Conservation (phyloP, 2,329 filamentous ascomycete species). For the Claviceps cyperi region DNA sequence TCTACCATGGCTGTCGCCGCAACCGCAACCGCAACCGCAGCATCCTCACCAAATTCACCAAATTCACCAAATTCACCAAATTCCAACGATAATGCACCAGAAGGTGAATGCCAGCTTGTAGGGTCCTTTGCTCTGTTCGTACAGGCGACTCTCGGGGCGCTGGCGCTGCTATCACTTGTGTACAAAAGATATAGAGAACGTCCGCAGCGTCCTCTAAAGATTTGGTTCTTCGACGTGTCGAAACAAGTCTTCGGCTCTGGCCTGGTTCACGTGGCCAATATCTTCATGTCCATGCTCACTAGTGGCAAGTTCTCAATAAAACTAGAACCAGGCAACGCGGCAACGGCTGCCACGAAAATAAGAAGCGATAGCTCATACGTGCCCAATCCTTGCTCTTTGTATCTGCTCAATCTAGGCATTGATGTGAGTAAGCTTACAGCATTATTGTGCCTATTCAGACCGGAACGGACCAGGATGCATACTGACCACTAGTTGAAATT, state of each 20-base stretch:
- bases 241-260: conserved; percentile 95
- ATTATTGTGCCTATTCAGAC: background rate
- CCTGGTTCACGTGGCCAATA: conserved; percentile 79
- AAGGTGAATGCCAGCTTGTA: conserved; percentile 72
- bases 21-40: conserved; percentile 15
- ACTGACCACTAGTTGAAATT: background rate
- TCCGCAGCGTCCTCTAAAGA: conserved; percentile 81
- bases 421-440: conserved; percentile 51
- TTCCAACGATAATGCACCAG: conserved; percentile 29
- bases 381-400: conserved; percentile 94
- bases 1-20: conserved; percentile 10
- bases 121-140: conserved; percentile 85
- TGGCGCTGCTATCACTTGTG: conserved; percentile 76
- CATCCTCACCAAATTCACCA: conserved; percentile 7
- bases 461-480: too few species aligned
- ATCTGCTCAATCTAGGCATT: conserved; percentile 83
- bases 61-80: conserved; percentile 11
- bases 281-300: conserved; percentile 93
- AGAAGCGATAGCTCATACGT: conserved; percentile 41
- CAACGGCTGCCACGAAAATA: conserved; percentile 21
- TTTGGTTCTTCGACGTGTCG: conserved; percentile 95
- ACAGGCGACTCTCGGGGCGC: conserved; percentile 68
- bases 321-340: conserved; percentile 27
- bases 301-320: conserved; percentile 67
- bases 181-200: conserved; percentile 88